A percentile compares a stretch with the other conserved stretches of the same genome.
Evolutionary conservation across 768 basidiomycete species (phyloP).

Genomic region (Lactifluus echinatus): DNA sequence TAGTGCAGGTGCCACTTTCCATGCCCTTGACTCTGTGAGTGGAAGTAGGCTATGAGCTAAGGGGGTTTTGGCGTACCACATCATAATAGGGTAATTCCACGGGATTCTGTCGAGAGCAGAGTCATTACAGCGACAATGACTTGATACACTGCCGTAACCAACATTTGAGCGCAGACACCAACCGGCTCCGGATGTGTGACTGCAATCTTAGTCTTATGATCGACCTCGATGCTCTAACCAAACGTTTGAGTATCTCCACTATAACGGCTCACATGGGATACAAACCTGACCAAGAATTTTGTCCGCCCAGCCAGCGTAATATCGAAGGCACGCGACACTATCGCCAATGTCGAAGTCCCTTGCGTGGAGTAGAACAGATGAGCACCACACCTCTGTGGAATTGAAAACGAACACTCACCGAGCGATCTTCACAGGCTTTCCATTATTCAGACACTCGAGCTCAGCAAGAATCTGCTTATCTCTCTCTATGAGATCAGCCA

Average conservation of each 20-base stretch:
- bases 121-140: conserved; percentile 4
- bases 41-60: not conserved
- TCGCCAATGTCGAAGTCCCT: conserved; percentile 81
- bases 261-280: conserved; percentile 11
- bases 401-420: conserved; percentile 28
- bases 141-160: conserved; percentile 19
- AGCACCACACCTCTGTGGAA: conserved; percentile 24
- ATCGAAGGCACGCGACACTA: conserved; percentile 67
- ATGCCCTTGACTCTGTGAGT: conserved; percentile 40
- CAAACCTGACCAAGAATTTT: conserved; percentile 81
- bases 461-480: conserved; percentile 76
- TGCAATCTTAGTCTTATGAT: conserved; percentile 71
- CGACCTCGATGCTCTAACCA: conserved; percentile 63
- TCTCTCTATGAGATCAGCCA: conserved; percentile 85
- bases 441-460: conserved; percentile 82
- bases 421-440: conserved; percentile 70
- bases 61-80: conserved; percentile 45
- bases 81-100: conserved; percentile 88
- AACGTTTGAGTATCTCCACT: not conserved
- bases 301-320: conserved; percentile 96
- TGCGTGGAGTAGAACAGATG: not conserved
- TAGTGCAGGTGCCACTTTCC: conserved; percentile 92
- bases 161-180: conserved; percentile 95
- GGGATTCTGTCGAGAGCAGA: conserved; percentile 49
- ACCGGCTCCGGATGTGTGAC: conserved; percentile 87